These are phyloP conservation scores for Populus hybrid DNA, from an alignment of 441 rosid genomes.

Conservation along the genomic window DNA sequence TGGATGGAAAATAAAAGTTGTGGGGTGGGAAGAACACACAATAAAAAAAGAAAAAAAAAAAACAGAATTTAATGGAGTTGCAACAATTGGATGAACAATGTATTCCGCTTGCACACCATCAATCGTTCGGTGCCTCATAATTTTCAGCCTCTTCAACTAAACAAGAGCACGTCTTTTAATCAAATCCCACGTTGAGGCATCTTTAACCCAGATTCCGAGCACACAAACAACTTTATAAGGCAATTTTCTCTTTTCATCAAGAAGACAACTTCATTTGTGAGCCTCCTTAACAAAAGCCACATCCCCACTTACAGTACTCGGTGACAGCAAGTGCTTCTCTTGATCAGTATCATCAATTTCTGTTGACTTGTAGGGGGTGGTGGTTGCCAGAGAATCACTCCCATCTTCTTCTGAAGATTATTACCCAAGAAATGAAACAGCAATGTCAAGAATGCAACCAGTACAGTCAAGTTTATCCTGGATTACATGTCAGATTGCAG, in stretches of 20 bases:
- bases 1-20: neutral
- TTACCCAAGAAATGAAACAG: conserved; percentile 6
- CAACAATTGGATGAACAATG: conserved; percentile 22
- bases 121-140: conserved; percentile 1
- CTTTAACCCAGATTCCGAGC: neutral
- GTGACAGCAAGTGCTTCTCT: conserved; percentile 55
- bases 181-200: neutral
- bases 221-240: neutral
- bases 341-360: conserved; percentile 51
- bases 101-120: neutral
- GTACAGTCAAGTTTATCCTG: neutral
- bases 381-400: conserved; percentile 39
- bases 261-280: conserved; percentile 23
- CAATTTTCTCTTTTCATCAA: neutral
- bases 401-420: conserved; percentile 42
- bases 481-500: neutral
- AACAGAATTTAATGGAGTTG: neutral
- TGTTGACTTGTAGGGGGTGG: conserved; percentile 34
- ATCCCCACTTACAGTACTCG: conserved; percentile 32
- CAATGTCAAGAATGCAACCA: neutral
- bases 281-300: conserved; percentile 54
- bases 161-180: neutral
- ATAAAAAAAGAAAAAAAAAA: neutral
- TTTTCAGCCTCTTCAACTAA: conserved; percentile 5
- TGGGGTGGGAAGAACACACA: neutral